Conservation (phyloP, 2,329 filamentous ascomycete genomes). For the Amphichorda felina region DNA sequence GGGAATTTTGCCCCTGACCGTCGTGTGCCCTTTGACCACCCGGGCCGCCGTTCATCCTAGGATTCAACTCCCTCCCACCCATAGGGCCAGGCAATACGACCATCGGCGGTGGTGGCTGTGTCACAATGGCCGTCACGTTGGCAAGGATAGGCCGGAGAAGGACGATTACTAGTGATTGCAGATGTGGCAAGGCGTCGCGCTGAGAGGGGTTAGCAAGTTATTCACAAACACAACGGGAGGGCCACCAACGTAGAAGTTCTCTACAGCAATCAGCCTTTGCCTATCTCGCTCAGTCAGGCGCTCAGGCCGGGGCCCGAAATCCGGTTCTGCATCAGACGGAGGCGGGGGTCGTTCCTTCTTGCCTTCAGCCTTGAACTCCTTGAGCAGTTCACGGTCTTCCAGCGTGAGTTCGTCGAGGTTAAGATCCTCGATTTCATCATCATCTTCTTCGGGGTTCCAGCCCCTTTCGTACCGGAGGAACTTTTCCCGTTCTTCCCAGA, state of each 20-base stretch:
- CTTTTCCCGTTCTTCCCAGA: conserved; percentile 87
- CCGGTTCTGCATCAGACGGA: conserved; percentile 15
- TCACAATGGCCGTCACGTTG: conserved; percentile 77
- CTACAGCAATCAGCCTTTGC: conserved; percentile 59
- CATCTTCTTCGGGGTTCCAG: conserved; percentile 49
- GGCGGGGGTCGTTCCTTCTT: conserved; percentile 10
- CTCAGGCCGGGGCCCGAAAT: conserved; percentile 35
- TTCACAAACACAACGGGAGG: neutral
- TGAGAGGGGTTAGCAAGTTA: conserved; percentile 19
- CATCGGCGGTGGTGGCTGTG: conserved; percentile 38
- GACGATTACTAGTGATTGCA: conserved; percentile 90
- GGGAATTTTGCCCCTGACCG: conserved; percentile 13
- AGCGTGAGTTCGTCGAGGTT: conserved; percentile 30
- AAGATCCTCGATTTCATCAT: conserved; percentile 34
- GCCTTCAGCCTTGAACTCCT: conserved; percentile 25
- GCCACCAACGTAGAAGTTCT: conserved; percentile 69
- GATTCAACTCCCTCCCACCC: conserved; percentile 22
- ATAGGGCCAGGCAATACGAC: conserved; percentile 24
- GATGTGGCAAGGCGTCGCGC: conserved; percentile 65
- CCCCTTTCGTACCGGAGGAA: conserved; percentile 90
- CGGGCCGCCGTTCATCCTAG: conserved; percentile 27
- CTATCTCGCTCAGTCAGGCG: conserved; percentile 41
- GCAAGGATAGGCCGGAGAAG: conserved; percentile 78
- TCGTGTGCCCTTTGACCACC: conserved; percentile 9
- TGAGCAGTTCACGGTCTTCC: conserved; percentile 28